Percentiles rank a stretch among this genome's conserved stretches.
Conservation (phyloP, 306 rosid species). For the Quercus agrifolia region DNA sequence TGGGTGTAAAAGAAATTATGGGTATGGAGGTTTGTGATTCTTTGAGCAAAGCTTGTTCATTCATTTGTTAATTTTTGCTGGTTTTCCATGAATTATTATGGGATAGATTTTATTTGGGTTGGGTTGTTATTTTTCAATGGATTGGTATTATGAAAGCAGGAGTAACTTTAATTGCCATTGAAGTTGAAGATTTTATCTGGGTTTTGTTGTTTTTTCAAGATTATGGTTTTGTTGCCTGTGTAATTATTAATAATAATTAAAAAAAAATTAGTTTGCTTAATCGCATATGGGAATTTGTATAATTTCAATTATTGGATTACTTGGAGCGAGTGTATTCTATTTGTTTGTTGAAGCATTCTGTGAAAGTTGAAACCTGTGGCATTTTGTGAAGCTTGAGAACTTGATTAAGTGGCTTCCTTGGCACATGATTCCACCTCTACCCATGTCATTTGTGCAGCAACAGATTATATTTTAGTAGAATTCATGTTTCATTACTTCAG, state of each 20-base stretch:
- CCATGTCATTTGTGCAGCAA: neutral
- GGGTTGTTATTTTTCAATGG: neutral
- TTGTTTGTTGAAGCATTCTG: neutral
- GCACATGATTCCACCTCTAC: neutral
- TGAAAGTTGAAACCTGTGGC: neutral
- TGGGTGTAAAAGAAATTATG: neutral
- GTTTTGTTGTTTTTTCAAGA: slow-evolving; percentile 12
- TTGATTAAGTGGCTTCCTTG: neutral
- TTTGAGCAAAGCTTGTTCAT: neutral
- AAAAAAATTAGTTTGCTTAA: neutral
- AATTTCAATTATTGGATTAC: neutral
- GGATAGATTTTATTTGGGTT: neutral
- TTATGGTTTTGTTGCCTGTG: no score
- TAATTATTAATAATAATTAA: no score
- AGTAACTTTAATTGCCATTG: neutral
- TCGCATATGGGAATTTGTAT: neutral
- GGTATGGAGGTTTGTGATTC: neutral
- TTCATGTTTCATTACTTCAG: neutral
- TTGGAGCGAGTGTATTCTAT: neutral
- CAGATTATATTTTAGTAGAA: neutral
- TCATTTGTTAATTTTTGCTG: slow-evolving; percentile 8
- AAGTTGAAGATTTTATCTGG: slow-evolving; percentile 4
- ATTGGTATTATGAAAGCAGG: neutral
- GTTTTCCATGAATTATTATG: neutral
- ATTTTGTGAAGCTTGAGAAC: neutral